Evolutionary conservation across 2,329 filamentous ascomycete genomes (phyloP), one percentile per base, ranked within the genome.

Genomic region (Claviceps fusiformis): DNA sequence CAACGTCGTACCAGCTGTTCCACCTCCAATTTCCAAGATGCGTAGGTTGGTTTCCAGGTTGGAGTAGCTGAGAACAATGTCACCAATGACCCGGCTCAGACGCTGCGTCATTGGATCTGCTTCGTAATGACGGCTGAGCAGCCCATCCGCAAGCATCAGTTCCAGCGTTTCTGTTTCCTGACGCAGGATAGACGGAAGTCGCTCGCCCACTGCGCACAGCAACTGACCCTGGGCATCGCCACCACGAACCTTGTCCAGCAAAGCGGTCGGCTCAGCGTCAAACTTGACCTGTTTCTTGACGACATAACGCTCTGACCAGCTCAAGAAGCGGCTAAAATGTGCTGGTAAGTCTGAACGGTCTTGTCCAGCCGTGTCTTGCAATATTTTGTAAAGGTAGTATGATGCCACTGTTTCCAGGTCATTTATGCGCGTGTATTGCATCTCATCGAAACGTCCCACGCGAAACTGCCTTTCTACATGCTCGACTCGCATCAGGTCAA

Each of bases 11-110:
- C 67, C 68, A 3, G 73, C 74, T 3, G 71, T 74, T 1, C 75
- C 75, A 10, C 70, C 73, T 17, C 73, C 73, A 10, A 72, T 62
- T 54, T 67, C 64, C 5, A 77, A 57, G 35, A 76, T 67, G 3
- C 70, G 69, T 52, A 72, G 64, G n/a, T 66, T 65, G 0, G 74
- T 74, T 50, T 71, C 70, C 2, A 70, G 66, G 54, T 73, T 65
- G 6, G 52, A 52, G 19, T 51, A 35, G 7, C 19, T 35, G 10
- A 54, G 52, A 7, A 54, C 44, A n/a, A 51, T 43, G 24, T 54
- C 52, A 13, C 52, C 52, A 8, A 54, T 47, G 17, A 48, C 19
- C 15, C 2, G 19, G 17, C 48, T 54, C 39, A 54, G 19, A 27
- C 35, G 52, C 35, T 47, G 24, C 15, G 48, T 56, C 24, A 35